Evolutionary conservation across 331 rosid species (phyloP), one percentile per base, ranked within the genome.

Genomic region (Acacia concinna): DNA sequence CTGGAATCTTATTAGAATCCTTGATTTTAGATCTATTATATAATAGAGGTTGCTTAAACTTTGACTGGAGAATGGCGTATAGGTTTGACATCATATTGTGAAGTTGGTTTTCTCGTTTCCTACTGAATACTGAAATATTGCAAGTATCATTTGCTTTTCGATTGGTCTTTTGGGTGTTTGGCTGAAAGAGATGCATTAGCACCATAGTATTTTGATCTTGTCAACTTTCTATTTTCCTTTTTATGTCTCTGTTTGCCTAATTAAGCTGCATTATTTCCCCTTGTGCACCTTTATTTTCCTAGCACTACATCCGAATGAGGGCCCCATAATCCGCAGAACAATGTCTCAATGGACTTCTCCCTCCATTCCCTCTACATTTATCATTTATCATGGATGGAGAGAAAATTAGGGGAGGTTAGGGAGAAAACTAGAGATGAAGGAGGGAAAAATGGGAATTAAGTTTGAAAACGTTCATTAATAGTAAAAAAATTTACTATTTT

Each of bases 61-160:
- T 72, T 80, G 71, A 77, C 77, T 52, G 56, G 43, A 65, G 68
- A 65, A 17, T 64, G 74, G 59, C 64, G 78, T 81, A 64, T 74
- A 51, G 66, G 37, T 77, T 44, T 54, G 76, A 81, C 76, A 62
- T 77, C 38, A 17, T 78, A 49, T 20, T 72, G 47, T 68, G 75
- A 4, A 56, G 35, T n/a, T 78, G 44, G 25, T 56, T 62, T 81
- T 30, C 54, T 68, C 73, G 73, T 76, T 70, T 43, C n/a, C 27
- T 13, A 40, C 27, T 34, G 44, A 21, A 66, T 13, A 40, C 27
- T 34, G 76, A 28, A 73, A 68, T 23, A 4, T 27, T 10, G 15
- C 38, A 44, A 60, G 43, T 59, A 46, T 74, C 69, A 78, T 52
- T 83, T 47, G 43, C 80, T 20, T 6, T 64, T 43, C 66, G 83